Conservation (phyloP, 306 rosid species). For the Dryas octopetala region DNA sequence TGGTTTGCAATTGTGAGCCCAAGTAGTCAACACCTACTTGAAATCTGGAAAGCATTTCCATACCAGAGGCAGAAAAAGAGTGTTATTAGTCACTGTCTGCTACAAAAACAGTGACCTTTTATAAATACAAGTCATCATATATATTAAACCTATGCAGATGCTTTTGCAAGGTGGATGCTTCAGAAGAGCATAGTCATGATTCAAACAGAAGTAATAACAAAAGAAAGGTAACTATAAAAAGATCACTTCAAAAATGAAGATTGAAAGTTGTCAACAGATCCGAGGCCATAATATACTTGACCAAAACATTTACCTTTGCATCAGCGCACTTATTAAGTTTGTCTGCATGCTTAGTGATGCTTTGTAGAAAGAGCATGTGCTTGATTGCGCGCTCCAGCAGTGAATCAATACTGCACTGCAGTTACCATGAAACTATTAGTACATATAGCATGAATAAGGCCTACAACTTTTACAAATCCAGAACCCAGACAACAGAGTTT, state of each 20-base stretch:
- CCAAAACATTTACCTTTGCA: constrained; percentile 49
- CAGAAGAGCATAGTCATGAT: not conserved
- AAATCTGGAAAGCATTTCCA: not conserved
- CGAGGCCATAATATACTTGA: constrained; percentile 5
- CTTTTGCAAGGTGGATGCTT: not conserved
- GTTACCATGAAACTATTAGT: constrained; percentile 37
- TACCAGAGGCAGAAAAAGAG: not conserved
- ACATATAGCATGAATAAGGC: constrained; percentile 16
- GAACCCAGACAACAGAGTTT: constrained; percentile 7
- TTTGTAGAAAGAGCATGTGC: constrained; percentile 92
- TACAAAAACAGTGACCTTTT: not conserved
- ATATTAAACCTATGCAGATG: not conserved
- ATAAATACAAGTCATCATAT: not conserved
- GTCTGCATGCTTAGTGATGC: constrained; percentile 81
- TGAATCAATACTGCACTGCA: constrained; percentile 95
- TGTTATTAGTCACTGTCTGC: not conserved
- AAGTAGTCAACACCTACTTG: not conserved
- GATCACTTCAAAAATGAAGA: not conserved
- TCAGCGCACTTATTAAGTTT: constrained; percentile 66
- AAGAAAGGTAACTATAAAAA: not conserved
- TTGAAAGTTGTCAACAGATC: constrained; percentile 8
- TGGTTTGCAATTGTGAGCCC: not conserved
- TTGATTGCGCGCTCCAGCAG: constrained; percentile 84
- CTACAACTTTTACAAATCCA: constrained; percentile 22
- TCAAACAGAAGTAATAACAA: not conserved